Conservation (phyloP, 2,329 filamentous ascomycete genomes). For the Ceratocystis variospora region DNA sequence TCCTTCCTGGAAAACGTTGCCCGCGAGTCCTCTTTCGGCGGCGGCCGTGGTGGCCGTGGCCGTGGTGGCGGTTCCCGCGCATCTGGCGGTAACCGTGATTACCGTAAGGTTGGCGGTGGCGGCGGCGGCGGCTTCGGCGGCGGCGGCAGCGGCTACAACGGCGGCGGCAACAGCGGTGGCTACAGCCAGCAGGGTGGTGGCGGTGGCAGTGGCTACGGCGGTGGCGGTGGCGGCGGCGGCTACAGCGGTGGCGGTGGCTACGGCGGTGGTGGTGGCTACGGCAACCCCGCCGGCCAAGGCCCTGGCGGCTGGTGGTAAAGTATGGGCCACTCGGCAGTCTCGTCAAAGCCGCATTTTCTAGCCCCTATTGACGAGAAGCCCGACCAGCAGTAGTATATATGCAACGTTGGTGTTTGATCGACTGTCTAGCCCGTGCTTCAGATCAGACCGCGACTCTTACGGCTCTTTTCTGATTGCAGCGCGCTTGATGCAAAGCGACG, state of each 20-base stretch:
- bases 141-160: slow-evolving; percentile 32
- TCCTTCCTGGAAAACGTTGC: slow-evolving; percentile 93
- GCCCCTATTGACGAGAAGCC: background rate
- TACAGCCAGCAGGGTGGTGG: slow-evolving; percentile 31
- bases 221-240: slow-evolving; percentile 31
- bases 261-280: slow-evolving; percentile 35
- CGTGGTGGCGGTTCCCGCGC: slow-evolving; percentile 58
- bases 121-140: slow-evolving; percentile 33
- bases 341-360: background rate
- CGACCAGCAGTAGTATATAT: background rate
- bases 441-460: background rate
- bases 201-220: slow-evolving; percentile 28
- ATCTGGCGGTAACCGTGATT: slow-evolving; percentile 59
- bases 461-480: background rate
- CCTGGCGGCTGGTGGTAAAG: slow-evolving; percentile 56
- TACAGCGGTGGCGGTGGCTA: slow-evolving; percentile 33
- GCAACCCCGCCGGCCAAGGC: slow-evolving; percentile 57
- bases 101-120: slow-evolving; percentile 53
- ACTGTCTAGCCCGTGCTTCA: background rate
- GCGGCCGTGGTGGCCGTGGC: slow-evolving; percentile 45
- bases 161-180: slow-evolving; percentile 33
- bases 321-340: background rate
- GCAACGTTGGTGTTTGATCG: background rate
- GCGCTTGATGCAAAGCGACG: too few relatives aligned
- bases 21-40: slow-evolving; percentile 75